These are phyloP conservation scores for Nothophaeocryptopus gaeumannii DNA, from an alignment of 2,329 filamentous ascomycete species.

Conservation along the genomic window DNA sequence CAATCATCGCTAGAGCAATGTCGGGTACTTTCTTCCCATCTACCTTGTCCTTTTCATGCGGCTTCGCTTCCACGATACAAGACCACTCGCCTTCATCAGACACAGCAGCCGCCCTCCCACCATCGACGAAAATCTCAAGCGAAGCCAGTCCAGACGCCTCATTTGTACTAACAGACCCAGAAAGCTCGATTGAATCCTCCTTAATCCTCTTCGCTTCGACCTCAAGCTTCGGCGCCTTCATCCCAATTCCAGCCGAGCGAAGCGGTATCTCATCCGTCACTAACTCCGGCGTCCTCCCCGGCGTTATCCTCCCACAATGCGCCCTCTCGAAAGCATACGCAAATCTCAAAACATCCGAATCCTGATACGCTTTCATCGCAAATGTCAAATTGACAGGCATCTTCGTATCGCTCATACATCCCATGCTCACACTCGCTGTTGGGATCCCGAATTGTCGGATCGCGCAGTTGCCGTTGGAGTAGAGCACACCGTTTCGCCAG, in stretches of 20 bases:
- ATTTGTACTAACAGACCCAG: neutral
- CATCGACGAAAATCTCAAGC: neutral
- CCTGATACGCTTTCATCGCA: conserved; percentile 46
- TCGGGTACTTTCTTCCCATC: conserved; percentile 2
- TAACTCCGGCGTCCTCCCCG: conserved; percentile 2
- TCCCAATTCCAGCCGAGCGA: neutral
- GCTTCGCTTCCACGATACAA: neutral
- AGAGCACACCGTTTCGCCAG: conserved; percentile 49
- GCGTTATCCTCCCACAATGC: conserved; percentile 6
- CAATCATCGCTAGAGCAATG: conserved; percentile 2
- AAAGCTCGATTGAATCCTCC: neutral
- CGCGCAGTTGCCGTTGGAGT: conserved; percentile 51
- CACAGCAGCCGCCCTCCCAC: neutral
- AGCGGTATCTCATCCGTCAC: neutral
- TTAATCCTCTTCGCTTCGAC: neutral
- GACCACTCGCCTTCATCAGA: neutral
- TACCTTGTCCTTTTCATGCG: conserved; percentile 3
- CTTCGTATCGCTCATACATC: conserved; percentile 41
- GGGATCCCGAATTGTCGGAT: conserved; percentile 54
- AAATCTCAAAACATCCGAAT: conserved; percentile 31
- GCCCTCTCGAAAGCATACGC: conserved; percentile 22
- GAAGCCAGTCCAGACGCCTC: neutral
- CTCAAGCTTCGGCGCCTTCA: neutral
- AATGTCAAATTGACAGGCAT: conserved; percentile 55
- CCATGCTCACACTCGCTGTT: conserved; percentile 53